Base-by-base conservation (phyloP, 805 yeast species). In the Sungouiozyma ichnusensis region DNA sequence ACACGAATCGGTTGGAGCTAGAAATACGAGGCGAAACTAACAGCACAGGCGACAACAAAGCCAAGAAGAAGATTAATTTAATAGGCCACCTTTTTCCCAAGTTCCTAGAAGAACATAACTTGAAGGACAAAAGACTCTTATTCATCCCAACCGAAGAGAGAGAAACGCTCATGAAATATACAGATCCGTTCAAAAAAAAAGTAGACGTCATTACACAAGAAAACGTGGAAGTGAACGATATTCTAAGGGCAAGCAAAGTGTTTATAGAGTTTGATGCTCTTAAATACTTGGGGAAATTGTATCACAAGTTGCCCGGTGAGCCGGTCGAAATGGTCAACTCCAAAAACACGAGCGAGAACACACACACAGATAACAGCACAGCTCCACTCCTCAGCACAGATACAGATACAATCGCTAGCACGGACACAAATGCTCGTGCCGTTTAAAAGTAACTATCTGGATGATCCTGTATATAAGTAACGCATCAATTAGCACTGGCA, bases 191-290 rank as follows among this genome's bases (percentile, higher is more conserved):
- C 52, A 73, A 74, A 46, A 62, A 64, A 24, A 76, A 73, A 52
- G 74, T 84, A 36, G 81, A 73, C 45, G 77, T 87, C 29, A 64
- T 83, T 46, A 75, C 77, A 48, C 79, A 81, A 58, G 94, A 85
- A 54, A 82, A 81, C 17, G 76, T 86, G 32, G 84, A 81, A 57
- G 90, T 88, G 16, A 77, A 88, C 63, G 95, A 87, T 58, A 54
- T 88, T 40, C 73, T 88, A 47, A 81, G 77, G 63, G 90, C 96
- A 13, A 74, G 81, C 53, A 73, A 85, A 49, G 67, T 87, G 44
- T 76, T 76, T 51, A 73, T 87, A 45, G 95, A 86, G 62, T 66
- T 74, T 51, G 67, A 67, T 18, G 88, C 95, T 2, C 72, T 87
- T 50, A 76, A 79, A 56, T 79, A 77, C 69, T 66, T 78, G 43